Base-by-base conservation (phyloP, 495 filamentous ascomycete genomes). In the Aspergillus leporis region DNA sequence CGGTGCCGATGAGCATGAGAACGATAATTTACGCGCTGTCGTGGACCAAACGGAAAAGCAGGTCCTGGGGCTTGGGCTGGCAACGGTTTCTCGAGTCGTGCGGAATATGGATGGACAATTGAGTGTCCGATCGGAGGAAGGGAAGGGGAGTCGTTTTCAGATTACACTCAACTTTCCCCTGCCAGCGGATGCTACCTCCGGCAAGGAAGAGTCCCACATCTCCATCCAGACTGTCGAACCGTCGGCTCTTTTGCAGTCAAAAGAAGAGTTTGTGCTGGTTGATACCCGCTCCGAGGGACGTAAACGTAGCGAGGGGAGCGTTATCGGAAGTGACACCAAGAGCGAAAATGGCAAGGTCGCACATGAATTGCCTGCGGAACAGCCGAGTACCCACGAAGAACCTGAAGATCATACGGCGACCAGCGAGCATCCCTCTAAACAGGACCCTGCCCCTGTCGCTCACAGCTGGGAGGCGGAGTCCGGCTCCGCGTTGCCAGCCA, bases 101-200 rank as follows among this genome's bases (percentile, higher is more conserved):
- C 83, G 85, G n/a, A 96, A 90, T 64, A 93, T 96, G 88, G 86
- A 93, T 54, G 93, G 93, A 0, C 93, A 97, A 59, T 71, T 98
- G 19, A 84, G 90, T 22, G 77, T 98, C 6, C 95, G 92, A 62
- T 96, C 92, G 0, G 91, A 96, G 68, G 83, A 88, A 69, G 90
- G 90, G 0, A 90, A 89, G 64, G 93, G 93, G 1, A 93, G 92
- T 31, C 81, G 89, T 30, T 95, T 98, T 63, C 83, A 79, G 56
- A 74, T 78, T 28, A 63, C 69, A 22, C 57, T 79, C n/a, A 69
- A 73, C 13, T 78, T 79, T 45, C 57, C 65, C 13, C 36, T 74
- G 9, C 71, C 72, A 2, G 69, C 74, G 19, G 70, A 59, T 41
- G 28, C 31, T 8, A 28, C 48, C 13, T 19, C 25, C 2, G 50